A percentile compares a stretch with the other conserved stretches of the same genome.
These are phyloP conservation scores for Candolleomyces eurysporus DNA, from an alignment of 768 basidiomycete species.

Conservation along the genomic window DNA sequence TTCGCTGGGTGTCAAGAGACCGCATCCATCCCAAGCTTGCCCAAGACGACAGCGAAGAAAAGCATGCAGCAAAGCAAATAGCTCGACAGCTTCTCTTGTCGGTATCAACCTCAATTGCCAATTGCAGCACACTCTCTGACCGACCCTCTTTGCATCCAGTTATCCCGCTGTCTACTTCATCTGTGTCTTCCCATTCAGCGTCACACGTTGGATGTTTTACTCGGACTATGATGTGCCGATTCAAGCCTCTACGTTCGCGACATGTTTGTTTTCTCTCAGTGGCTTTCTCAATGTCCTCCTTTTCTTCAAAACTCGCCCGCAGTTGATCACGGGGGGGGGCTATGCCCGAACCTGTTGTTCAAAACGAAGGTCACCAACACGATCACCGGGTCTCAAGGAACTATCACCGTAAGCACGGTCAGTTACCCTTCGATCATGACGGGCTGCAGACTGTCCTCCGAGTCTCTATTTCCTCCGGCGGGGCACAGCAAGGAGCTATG, in stretches of 20 bases:
- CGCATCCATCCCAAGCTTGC: neutral
- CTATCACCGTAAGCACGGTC: too few species aligned
- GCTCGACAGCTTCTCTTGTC: conserved; percentile 1
- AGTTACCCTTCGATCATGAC: too few species aligned
- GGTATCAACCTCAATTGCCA: neutral
- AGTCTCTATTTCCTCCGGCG: too few species aligned
- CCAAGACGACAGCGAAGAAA: neutral
- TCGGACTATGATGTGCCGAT: neutral
- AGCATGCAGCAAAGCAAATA: neutral
- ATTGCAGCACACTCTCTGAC: neutral
- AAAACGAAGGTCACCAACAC: too few species aligned
- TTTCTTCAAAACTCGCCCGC: conserved; percentile 8
- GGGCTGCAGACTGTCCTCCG: too few species aligned
- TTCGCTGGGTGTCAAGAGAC: neutral
- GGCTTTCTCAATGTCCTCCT: conserved; percentile 11
- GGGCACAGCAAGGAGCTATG: too few species aligned
- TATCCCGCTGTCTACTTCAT: conserved; percentile 10
- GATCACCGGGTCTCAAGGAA: too few species aligned
- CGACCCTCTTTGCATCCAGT: neutral
- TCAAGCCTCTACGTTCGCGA: neutral
- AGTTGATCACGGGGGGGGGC: neutral
- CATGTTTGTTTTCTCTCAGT: conserved; percentile 3
- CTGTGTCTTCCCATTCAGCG: conserved; percentile 4
- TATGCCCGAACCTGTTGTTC: too few species aligned
- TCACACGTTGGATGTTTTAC: conserved; percentile 6